Conservation (phyloP, 345 rosid genomes). For the Boechera divaricarpa region DNA sequence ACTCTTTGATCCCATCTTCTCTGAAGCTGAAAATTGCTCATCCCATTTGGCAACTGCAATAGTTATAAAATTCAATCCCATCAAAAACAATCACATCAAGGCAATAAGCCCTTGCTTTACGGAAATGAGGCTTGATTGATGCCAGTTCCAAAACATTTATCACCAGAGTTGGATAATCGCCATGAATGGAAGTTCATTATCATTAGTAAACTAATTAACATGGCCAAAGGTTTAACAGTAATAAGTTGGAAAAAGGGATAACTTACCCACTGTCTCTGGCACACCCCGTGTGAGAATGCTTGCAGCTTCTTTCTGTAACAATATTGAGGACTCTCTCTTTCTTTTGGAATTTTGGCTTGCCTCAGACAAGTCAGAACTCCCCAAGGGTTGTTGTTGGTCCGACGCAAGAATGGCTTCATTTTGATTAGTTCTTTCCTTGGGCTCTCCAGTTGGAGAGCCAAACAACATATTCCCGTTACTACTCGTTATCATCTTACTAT, state of each 20-base stretch:
- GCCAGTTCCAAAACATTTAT: background rate
- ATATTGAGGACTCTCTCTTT: conserved; percentile 41
- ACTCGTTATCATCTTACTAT: conserved; percentile 31
- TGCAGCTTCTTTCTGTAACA: conserved; percentile 28
- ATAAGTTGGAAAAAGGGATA: background rate
- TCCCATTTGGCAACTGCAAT: conserved; percentile 83
- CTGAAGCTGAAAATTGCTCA: conserved; percentile 52
- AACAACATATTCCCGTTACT: conserved; percentile 34
- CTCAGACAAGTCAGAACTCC: conserved; percentile 27
- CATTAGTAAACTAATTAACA: background rate
- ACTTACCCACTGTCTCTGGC: conserved; percentile 49
- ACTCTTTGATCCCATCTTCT: conserved; percentile 43
- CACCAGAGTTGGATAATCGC: background rate
- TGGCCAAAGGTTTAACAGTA: conserved; percentile 1
- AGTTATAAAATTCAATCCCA: conserved; percentile 31
- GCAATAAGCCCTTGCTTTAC: conserved; percentile 16
- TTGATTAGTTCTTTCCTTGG: conserved; percentile 48
- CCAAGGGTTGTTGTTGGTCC: conserved; percentile 33
- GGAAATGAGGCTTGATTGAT: conserved; percentile 1
- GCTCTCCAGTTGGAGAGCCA: conserved; percentile 43
- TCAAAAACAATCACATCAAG: conserved; percentile 17
- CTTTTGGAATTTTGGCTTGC: conserved; percentile 40
- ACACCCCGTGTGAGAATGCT: conserved; percentile 41
- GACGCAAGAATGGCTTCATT: conserved; percentile 58
- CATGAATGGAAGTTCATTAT: background rate